These are phyloP conservation scores for Sporothrix pallida DNA, from an alignment of 2,329 filamentous ascomycete species.

Conservation along the genomic window DNA sequence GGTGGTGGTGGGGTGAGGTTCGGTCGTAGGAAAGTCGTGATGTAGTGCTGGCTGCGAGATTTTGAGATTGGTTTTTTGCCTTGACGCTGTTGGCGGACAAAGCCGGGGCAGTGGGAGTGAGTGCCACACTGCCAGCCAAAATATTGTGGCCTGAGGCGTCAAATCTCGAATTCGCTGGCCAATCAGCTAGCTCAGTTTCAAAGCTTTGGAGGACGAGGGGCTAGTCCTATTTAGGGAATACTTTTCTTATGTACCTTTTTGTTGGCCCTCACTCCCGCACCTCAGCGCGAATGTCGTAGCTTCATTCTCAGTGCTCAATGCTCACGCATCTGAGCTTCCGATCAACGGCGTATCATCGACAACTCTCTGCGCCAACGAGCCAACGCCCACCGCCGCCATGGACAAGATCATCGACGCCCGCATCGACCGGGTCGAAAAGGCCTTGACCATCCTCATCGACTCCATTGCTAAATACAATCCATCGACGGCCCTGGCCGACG, in stretches of 20 bases:
- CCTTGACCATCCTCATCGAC: conserved; percentile 72
- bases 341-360: background rate
- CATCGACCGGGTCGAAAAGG: conserved; percentile 70
- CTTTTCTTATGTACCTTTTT: conserved; percentile 2
- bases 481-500: conserved; percentile 67
- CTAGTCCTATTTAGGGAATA: background rate
- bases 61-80: conserved; percentile 36
- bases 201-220: conserved; percentile 10
- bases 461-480: conserved; percentile 85
- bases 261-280: background rate
- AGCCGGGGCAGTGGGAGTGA: conserved; percentile 40
- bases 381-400: conserved; percentile 51
- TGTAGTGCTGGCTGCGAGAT: conserved; percentile 42
- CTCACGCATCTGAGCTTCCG: background rate
- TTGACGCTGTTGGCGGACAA: conserved; percentile 40
- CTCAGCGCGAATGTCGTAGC: too few species aligned
- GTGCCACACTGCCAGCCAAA: background rate
- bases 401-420: conserved; percentile 65
- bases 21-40: conserved; percentile 35
- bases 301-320: too few species aligned
- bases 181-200: conserved; percentile 37
- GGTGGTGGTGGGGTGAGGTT: conserved; percentile 1
- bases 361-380: background rate
- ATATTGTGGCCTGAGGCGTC: conserved; percentile 30
- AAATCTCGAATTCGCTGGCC: conserved; percentile 27